These are phyloP conservation scores for Excoecaria cochinchinensis DNA, from an alignment of 345 rosid genomes.

Conservation along the genomic window DNA sequence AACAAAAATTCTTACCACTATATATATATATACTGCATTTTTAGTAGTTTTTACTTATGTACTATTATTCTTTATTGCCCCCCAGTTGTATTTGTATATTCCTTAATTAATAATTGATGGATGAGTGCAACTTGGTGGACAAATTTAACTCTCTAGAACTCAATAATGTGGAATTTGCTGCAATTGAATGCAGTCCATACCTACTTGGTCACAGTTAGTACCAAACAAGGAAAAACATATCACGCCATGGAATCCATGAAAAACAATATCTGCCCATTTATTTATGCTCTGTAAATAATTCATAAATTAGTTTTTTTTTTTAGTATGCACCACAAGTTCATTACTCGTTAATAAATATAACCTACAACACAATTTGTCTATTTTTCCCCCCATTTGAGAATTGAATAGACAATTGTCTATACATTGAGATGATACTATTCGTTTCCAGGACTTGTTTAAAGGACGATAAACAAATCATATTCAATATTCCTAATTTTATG, in stretches of 20 bases:
- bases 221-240: neutral
- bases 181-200: neutral
- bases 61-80: neutral
- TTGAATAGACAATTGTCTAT: too few species aligned
- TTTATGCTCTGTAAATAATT: too few species aligned
- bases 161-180: neutral
- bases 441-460: too few species aligned
- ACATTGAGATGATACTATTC: too few species aligned
- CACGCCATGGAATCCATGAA: neutral
- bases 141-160: neutral
- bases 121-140: slow-evolving; percentile 1
- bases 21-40: neutral
- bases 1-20: too few species aligned
- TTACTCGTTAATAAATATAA: too few species aligned
- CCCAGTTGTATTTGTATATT: neutral
- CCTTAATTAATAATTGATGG: neutral
- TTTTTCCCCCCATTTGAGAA: too few species aligned
- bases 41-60: neutral
- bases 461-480: too few species aligned
- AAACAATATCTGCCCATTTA: neutral
- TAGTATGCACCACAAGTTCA: too few species aligned
- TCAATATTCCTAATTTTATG: too few species aligned
- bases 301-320: too few species aligned
- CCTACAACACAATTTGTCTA: too few species aligned
- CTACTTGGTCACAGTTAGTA: neutral